Percentiles rank a stretch among this genome's conserved stretches.
Evolutionary conservation across 805 yeast genomes (phyloP).

Genomic region (Ogataea nakhonphanomensis): DNA sequence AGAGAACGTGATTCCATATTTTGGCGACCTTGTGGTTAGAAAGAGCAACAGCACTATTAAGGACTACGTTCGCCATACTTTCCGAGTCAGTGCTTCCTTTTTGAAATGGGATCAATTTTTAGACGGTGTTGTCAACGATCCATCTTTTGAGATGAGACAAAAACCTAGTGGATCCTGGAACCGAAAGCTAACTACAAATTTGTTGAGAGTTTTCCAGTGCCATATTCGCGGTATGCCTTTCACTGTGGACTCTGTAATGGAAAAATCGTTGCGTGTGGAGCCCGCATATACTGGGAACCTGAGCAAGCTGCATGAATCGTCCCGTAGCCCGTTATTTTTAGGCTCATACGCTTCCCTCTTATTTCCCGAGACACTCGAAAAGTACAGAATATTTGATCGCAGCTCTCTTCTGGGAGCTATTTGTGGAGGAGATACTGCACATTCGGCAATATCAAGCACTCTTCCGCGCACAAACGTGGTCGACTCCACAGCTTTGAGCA

Average conservation of each 20-base stretch:
- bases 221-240: slow-evolving; percentile 41
- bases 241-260: slow-evolving; percentile 55
- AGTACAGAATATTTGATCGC: slow-evolving; percentile 55
- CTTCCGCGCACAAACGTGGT: slow-evolving; percentile 10
- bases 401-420: slow-evolving; percentile 52
- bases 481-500: slow-evolving; percentile 17
- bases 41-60: slow-evolving; percentile 36
- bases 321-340: slow-evolving; percentile 53
- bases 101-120: slow-evolving; percentile 80
- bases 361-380: slow-evolving; percentile 55
- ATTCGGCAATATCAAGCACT: slow-evolving; percentile 15
- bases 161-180: slow-evolving; percentile 5
- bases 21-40: slow-evolving; percentile 75
- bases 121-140: slow-evolving; percentile 43
- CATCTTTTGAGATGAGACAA: slow-evolving; percentile 10
- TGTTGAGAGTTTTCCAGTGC: slow-evolving; percentile 41
- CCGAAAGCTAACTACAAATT: slow-evolving; percentile 10
- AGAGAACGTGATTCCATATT: slow-evolving; percentile 79
- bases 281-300: slow-evolving; percentile 51
- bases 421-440: slow-evolving; percentile 34
- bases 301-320: slow-evolving; percentile 39
- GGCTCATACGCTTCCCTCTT: slow-evolving; percentile 66
- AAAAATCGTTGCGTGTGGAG: slow-evolving; percentile 59
- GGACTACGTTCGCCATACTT: slow-evolving; percentile 63
- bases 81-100: slow-evolving; percentile 67